Evolutionary conservation across 768 basidiomycete genomes (phyloP), one percentile per base, ranked within the genome.

Genomic region (Suillus weaverae): DNA sequence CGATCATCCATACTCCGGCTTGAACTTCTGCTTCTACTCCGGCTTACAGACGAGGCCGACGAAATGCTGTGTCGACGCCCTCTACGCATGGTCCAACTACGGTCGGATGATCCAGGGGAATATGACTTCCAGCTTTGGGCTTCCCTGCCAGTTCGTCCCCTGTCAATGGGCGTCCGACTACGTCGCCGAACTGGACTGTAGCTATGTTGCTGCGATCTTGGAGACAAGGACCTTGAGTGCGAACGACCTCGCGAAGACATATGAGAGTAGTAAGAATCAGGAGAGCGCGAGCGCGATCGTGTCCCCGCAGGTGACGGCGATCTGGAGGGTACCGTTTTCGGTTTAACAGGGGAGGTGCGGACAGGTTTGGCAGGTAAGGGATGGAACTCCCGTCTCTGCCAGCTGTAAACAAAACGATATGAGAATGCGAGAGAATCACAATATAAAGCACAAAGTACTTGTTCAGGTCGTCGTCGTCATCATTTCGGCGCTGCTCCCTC

Each of bases 241-340:
- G 89, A 90, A 41, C 85, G 88, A 64, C 84, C 87, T 53, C 84
- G 81, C 54, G 88, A 89, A 30, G 89, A 90, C 46, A 79, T 84
- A 56, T 79, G 84, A 26, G 89, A 89, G 61, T 84, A 85, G 66
- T 81, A 82, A n/a, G 91, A 91, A 48, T 84, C 86, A 13, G 86
- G 85, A 32, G 82, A 81, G 14, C 73, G 74, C 11, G 89, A 91
- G 38, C 81, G 85, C 33, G 90, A 83, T 63, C 75, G 75, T 9
- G 81, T 86, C 39, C 72, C 72, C 44, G 85, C 85, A 56, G 81
- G 82, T 26, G 69, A 59, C 3, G 57, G 57, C n/a, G 57, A 59
- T 59, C 57, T 41, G 39, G 57, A 59, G 39, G 39, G 57, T 13
- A 32, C 73, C 64, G 85, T 83, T 70, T 83, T 80, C 62, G 76